Evolutionary conservation across 331 rosid species (phyloP).

Genomic region (Rosa hybrid): DNA sequence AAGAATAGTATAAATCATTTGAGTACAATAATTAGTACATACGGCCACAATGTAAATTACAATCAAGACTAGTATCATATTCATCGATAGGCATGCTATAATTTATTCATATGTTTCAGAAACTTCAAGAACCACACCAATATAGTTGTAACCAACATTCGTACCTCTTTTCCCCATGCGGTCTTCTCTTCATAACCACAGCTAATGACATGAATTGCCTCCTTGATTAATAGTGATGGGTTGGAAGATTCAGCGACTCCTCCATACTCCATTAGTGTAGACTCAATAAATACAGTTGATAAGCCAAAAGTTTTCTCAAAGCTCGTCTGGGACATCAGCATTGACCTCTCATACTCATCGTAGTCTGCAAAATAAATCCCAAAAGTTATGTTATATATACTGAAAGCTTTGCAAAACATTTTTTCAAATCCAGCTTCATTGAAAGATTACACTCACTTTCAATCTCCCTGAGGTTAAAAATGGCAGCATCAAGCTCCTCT

Average conservation of each 20-base stretch:
- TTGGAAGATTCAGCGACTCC: slow-evolving; percentile 79
- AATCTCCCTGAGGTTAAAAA: slow-evolving; percentile 86
- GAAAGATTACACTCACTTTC: slow-evolving; percentile 61
- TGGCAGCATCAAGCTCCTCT: slow-evolving; percentile 96
- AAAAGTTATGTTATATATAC: slow-evolving; percentile 11
- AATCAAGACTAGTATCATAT: not conserved
- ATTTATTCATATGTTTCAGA: not conserved
- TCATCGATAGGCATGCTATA: not conserved
- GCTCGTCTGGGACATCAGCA: slow-evolving; percentile 94
- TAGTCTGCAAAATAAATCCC: slow-evolving; percentile 56
- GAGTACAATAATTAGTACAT: not conserved
- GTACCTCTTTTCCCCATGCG: slow-evolving; percentile 97
- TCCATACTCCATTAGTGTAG: slow-evolving; percentile 92
- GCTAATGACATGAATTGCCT: slow-evolving; percentile 96
- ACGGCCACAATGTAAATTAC: not conserved
- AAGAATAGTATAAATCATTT: slow-evolving; percentile 16
- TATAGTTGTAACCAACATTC: not conserved
- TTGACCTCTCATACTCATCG: slow-evolving; percentile 94
- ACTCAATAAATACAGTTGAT: slow-evolving; percentile 91
- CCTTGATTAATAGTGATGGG: slow-evolving; percentile 79
- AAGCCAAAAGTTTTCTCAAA: slow-evolving; percentile 97
- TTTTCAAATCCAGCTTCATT: slow-evolving; percentile 15
- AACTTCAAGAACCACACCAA: not conserved
- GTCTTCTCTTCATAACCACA: slow-evolving; percentile 98
- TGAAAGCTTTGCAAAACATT: slow-evolving; percentile 21